Percentiles rank a stretch among this genome's conserved stretches.
Conservation (phyloP, 2,329 filamentous ascomycete genomes). For the Lojkania enalia region DNA sequence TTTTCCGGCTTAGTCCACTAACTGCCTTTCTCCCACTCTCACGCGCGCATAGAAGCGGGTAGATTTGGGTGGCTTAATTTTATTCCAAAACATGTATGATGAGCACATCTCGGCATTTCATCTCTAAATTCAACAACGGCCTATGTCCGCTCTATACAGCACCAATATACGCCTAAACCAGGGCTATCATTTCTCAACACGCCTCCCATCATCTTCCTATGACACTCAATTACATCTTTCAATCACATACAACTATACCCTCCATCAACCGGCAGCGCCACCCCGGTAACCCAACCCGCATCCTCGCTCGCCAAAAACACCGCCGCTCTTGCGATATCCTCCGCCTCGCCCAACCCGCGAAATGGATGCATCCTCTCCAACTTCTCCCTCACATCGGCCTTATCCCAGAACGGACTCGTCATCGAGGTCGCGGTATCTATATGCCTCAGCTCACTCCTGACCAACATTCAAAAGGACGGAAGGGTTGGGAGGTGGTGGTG, state of each 20-base stretch:
- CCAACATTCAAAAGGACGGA: not conserved
- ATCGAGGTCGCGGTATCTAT: slow-evolving; percentile 32
- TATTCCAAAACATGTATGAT: too few species aligned
- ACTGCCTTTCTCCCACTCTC: too few species aligned
- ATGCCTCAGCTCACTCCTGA: not conserved
- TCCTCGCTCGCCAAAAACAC: slow-evolving; percentile 54
- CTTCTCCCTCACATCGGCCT: slow-evolving; percentile 5
- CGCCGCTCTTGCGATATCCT: slow-evolving; percentile 44
- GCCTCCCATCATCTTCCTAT: too few species aligned
- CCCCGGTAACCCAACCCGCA: slow-evolving; percentile 51
- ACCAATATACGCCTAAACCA: too few species aligned
- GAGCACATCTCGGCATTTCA: too few species aligned
- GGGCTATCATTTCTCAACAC: too few species aligned
- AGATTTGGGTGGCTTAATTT: too few species aligned
- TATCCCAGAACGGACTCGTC: slow-evolving; percentile 22
- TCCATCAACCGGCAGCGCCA: slow-evolving; percentile 52
- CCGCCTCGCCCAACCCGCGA: slow-evolving; percentile 30
- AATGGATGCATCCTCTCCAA: slow-evolving; percentile 34
- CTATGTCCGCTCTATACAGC: too few species aligned
- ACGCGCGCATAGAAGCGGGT: too few species aligned
- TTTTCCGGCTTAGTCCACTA: too few species aligned
- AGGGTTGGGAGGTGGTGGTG: not conserved
- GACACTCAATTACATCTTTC: too few species aligned
- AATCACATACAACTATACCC: slow-evolving; percentile 42
- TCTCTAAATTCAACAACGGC: too few species aligned